These are phyloP conservation scores for Geotrichum australiense DNA, from an alignment of 1,139 yeast species.

Conservation along the genomic window DNA sequence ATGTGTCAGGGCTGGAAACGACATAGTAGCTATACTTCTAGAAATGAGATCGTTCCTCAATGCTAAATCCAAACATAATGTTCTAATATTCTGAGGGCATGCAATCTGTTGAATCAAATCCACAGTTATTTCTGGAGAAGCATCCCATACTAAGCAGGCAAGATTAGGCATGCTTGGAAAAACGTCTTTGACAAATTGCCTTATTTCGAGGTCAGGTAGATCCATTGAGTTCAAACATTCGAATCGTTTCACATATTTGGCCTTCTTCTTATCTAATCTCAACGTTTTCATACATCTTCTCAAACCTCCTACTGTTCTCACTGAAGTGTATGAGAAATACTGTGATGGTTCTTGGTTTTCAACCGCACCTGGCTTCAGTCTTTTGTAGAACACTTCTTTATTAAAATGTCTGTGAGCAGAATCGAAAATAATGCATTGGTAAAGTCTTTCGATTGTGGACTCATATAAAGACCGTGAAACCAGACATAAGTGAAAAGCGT, in stretches of 20 bases:
- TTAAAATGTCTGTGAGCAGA: slow-evolving; percentile 24
- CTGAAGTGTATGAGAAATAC: slow-evolving; percentile 21
- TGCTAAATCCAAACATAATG: slow-evolving; percentile 21
- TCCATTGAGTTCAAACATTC: slow-evolving; percentile 24
- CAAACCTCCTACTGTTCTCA: slow-evolving; percentile 26
- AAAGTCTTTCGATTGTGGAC: slow-evolving; percentile 21
- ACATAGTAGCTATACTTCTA: slow-evolving; percentile 14
- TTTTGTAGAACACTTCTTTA: slow-evolving; percentile 18
- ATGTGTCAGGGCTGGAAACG: slow-evolving; percentile 20
- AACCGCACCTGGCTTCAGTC: slow-evolving; percentile 13
- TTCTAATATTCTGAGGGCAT: slow-evolving; percentile 15
- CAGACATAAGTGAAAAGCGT: slow-evolving; percentile 25
- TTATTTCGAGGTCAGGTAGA: slow-evolving; percentile 24
- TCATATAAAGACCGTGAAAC: slow-evolving; percentile 20
- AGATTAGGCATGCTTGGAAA: slow-evolving; percentile 21
- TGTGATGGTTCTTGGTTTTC: background rate
- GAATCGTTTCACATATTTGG: slow-evolving; percentile 20
- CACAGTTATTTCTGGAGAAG: slow-evolving; percentile 23
- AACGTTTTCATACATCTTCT: slow-evolving; percentile 23
- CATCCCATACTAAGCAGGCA: slow-evolving; percentile 22
- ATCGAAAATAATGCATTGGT: slow-evolving; percentile 25
- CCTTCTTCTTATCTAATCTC: slow-evolving; percentile 13
- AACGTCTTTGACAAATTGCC: slow-evolving; percentile 17
- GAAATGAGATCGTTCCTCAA: slow-evolving; percentile 19
- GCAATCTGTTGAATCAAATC: slow-evolving; percentile 20